These are phyloP conservation scores for Rhizopus microsporus DNA, from an alignment of 371 early-diverging fungal genomes.

Conservation along the genomic window DNA sequence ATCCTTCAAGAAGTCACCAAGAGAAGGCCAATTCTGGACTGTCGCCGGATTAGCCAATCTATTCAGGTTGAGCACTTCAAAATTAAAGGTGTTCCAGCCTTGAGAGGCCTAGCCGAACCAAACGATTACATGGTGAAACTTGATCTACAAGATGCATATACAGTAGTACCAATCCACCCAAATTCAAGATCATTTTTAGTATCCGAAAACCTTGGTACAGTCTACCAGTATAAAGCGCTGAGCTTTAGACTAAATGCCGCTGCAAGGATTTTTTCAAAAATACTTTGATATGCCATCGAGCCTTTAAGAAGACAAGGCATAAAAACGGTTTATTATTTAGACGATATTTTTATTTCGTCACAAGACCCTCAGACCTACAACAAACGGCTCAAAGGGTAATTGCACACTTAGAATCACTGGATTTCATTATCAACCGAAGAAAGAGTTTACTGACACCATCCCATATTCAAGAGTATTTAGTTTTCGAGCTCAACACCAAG, in stretches of 20 bases:
- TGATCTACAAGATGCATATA: slow-evolving; percentile 1
- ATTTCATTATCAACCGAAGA: background rate
- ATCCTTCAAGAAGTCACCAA: slow-evolving; percentile 16
- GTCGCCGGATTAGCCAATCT: slow-evolving; percentile 9
- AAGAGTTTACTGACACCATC: background rate
- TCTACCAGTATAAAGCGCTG: slow-evolving; percentile 9
- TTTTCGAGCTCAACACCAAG: slow-evolving; percentile 10
- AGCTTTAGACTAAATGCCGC: background rate
- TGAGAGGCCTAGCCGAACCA: background rate
- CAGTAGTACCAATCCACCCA: background rate
- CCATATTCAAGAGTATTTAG: background rate
- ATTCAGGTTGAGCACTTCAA: slow-evolving; percentile 1
- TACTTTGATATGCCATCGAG: background rate
- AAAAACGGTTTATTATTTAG: background rate
- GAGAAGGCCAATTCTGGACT: slow-evolving; percentile 13
- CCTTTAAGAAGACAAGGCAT: background rate
- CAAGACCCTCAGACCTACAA: too few species aligned
- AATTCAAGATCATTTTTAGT: background rate
- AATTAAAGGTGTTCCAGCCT: slow-evolving; percentile 1
- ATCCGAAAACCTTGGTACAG: background rate
- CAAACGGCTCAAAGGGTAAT: background rate
- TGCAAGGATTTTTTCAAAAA: background rate
- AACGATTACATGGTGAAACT: background rate
- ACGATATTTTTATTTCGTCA: too few species aligned
- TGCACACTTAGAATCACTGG: background rate